Percentiles rank a stretch among this genome's conserved stretches.
These are phyloP conservation scores for Tanozyma kutaoensis DNA, from an alignment of 805 yeast species.

Conservation along the genomic window DNA sequence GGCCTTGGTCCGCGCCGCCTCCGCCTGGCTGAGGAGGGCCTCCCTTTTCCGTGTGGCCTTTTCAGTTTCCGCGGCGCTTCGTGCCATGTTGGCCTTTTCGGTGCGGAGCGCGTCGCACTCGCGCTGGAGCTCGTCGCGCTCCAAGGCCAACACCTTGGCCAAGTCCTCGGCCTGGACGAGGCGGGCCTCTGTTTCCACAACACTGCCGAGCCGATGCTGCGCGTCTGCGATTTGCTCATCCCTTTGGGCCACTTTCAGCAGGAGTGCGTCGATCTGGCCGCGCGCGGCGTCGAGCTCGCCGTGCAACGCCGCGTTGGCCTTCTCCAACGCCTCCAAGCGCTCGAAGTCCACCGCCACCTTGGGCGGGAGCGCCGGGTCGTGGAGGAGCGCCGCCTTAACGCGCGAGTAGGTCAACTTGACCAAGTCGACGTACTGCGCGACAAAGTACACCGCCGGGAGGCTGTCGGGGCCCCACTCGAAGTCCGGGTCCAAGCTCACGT, in stretches of 20 bases:
- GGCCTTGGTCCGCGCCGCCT: conserved; percentile 25
- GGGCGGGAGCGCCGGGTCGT: conserved; percentile 38
- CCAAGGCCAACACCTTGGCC: conserved; percentile 49
- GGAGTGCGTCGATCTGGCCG: not conserved
- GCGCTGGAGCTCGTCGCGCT: conserved; percentile 32
- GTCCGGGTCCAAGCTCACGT: too few species aligned
- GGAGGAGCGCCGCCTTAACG: conserved; percentile 56
- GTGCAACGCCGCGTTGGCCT: not conserved
- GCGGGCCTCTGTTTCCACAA: not conserved
- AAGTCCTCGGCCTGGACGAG: not conserved
- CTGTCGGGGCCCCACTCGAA: too few species aligned
- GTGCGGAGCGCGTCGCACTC: conserved; percentile 15
- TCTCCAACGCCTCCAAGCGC: not conserved
- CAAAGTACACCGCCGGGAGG: too few species aligned
- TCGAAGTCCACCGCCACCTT: not conserved
- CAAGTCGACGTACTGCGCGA: conserved; percentile 50
- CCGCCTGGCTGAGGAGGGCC: not conserved
- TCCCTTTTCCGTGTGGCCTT: conserved; percentile 5
- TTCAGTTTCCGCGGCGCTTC: conserved; percentile 8
- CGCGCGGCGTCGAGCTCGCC: not conserved
- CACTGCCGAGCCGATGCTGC: too few species aligned
- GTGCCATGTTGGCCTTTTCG: conserved; percentile 11
- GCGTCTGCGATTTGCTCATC: not conserved
- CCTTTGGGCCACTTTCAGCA: not conserved
- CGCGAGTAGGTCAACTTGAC: conserved; percentile 59